These are phyloP conservation scores for Zalaria sp. DNA, from an alignment of 2,329 filamentous ascomycete species.

Conservation along the genomic window DNA sequence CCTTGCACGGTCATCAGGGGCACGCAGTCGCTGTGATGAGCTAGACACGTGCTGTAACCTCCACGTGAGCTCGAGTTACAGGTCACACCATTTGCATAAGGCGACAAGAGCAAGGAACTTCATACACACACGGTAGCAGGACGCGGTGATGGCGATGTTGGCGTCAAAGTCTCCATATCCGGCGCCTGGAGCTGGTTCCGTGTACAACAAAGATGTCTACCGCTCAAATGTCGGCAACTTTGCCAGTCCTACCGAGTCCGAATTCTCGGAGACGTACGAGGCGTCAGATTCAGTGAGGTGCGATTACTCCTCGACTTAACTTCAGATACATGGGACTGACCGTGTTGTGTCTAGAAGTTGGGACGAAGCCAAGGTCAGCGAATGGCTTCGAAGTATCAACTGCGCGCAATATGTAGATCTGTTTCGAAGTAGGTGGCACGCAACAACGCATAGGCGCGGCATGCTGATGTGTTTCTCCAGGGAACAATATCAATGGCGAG, in stretches of 20 bases:
- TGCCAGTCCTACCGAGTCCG: constrained; percentile 77
- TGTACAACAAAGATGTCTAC: constrained; percentile 5
- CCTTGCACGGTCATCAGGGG: too few species aligned
- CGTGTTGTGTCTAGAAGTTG: constrained; percentile 40
- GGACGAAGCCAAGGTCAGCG: constrained; percentile 82
- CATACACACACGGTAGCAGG: too few species aligned
- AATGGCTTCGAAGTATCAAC: constrained; percentile 83
- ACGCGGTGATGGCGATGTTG: constrained; percentile 54
- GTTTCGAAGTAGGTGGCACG: constrained; percentile 46
- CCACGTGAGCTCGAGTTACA: too few species aligned
- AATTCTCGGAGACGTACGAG: constrained; percentile 70
- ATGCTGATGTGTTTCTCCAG: constrained; percentile 19
- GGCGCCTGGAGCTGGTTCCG: constrained; percentile 25
- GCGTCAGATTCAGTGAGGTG: constrained; percentile 46
- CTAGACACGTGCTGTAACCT: too few species aligned
- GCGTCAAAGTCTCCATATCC: constrained; percentile 61
- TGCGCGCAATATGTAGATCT: constrained; percentile 87
- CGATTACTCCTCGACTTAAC: too few species aligned
- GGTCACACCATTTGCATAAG: too few species aligned
- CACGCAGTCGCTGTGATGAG: too few species aligned
- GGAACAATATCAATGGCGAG: constrained; percentile 94
- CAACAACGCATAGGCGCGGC: background rate
- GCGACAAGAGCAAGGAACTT: too few species aligned
- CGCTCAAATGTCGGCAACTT: constrained; percentile 36
- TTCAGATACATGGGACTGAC: constrained; percentile 9